phyloP scores from a whole-genome alignment of 352 stramenopile genomes.

The Globisporangium recalcitrans region DNA sequence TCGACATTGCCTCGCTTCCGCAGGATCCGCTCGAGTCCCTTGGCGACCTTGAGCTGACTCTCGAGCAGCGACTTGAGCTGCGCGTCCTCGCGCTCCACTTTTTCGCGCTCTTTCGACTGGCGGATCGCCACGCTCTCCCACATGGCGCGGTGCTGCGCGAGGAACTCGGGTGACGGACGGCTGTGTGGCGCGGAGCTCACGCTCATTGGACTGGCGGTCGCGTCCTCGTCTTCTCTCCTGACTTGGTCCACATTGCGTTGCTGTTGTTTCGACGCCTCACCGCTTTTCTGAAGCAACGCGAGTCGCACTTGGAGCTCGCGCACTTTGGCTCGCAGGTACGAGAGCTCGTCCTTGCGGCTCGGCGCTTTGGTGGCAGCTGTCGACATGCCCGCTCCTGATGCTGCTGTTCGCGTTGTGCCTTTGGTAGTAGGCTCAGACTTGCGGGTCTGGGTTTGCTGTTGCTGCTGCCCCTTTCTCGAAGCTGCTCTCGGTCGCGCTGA shows the following conservation, averaged over 20 bases:
- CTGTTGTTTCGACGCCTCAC: too few species aligned
- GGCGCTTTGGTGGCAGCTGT: slow-evolving; percentile 9
- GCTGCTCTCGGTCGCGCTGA: not conserved
- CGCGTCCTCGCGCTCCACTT: slow-evolving; percentile 42
- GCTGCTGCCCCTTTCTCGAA: not conserved
- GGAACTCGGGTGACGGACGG: not conserved
- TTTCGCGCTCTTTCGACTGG: slow-evolving; percentile 31
- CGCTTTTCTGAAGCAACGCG: slow-evolving; percentile 19
- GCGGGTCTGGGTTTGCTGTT: not conserved
- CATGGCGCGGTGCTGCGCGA: slow-evolving; percentile 9
- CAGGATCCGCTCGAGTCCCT: slow-evolving; percentile 34
- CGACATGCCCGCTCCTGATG: not conserved
- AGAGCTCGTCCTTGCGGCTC: slow-evolving; percentile 33
- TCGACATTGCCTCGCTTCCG: slow-evolving; percentile 16
- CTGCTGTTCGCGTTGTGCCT: not conserved
- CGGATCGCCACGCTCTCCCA: slow-evolving; percentile 42
- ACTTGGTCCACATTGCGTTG: not conserved
- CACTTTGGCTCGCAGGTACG: slow-evolving; percentile 37
- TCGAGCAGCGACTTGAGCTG: slow-evolving; percentile 41
- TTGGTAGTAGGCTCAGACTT: not conserved
- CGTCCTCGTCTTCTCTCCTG: not conserved
- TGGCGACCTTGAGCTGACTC: slow-evolving; percentile 43
- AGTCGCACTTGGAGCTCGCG: slow-evolving; percentile 32
- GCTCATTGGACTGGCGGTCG: not conserved
- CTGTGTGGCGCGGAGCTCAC: not conserved